Conservation (phyloP, 345 rosid species). For the Heritiera littoralis region DNA sequence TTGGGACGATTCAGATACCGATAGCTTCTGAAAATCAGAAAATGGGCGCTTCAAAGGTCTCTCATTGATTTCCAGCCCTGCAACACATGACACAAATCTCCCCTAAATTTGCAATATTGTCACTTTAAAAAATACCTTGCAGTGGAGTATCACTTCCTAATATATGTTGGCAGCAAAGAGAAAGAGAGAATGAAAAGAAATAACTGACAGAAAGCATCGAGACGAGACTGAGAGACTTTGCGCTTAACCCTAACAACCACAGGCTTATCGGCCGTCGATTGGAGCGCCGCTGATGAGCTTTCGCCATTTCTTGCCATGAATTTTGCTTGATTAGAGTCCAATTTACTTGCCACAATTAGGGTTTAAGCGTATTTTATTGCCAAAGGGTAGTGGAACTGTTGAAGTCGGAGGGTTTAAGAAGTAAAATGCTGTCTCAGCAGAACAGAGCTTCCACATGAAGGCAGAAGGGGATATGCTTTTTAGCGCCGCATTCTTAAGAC, state of each 20-base stretch:
- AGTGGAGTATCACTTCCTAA: neutral
- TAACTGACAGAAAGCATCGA: constrained; percentile 64
- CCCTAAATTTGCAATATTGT: neutral
- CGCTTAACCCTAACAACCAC: constrained; percentile 74
- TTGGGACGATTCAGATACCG: constrained; percentile 43
- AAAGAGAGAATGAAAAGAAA: constrained; percentile 8
- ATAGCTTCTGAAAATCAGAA: constrained; percentile 56
- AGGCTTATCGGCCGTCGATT: constrained; percentile 45
- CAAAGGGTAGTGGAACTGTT: too few species aligned
- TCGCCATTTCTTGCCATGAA: constrained; percentile 39
- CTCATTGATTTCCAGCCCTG: constrained; percentile 88
- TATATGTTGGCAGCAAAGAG: neutral
- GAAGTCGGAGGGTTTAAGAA: too few species aligned
- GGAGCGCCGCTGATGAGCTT: constrained; percentile 34
- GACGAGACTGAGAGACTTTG: constrained; percentile 44
- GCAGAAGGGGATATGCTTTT: too few species aligned
- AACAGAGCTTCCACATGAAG: too few species aligned
- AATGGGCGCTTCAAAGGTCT: constrained; percentile 60
- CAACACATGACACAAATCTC: constrained; percentile 5
- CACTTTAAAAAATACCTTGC: neutral
- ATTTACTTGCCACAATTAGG: neutral
- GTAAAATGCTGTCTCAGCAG: too few species aligned
- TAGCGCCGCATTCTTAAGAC: too few species aligned
- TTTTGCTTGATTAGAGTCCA: neutral
- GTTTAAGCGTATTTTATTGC: neutral